Evolutionary conservation across 345 rosid species (phyloP), one percentile per base, ranked within the genome.

Genomic region (Barbarea vulgaris): DNA sequence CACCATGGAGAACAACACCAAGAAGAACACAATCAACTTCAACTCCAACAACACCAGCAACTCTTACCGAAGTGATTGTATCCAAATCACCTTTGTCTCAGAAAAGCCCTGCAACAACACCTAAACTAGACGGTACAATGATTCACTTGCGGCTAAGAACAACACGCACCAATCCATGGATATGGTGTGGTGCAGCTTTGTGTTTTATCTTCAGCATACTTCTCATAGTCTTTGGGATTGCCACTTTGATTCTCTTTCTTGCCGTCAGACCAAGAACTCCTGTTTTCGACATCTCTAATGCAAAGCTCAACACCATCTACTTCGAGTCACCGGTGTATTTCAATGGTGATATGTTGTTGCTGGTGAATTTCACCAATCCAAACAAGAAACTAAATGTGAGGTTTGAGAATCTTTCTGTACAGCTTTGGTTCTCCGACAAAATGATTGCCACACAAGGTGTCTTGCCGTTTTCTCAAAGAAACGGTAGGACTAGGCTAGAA

Each of bases 281-380:
- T 13, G 58, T 67, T 44, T 94, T 91, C 46, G 98, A 94, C 79
- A 87, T 85, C 62, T 81, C 93, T 0, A 81, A 81, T 10, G 97
- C 93, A 39, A 85, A 70, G 52, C 93, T 94, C 80, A 94, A 79
- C 79, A 83, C 75, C 44, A 76, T 91, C 79, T 87, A 84, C 91
- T 88, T 94, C 30, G 97, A 88, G 62, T 84, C 97, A 3, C 93
- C 92, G 0, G 89, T 83, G 69, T 90, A 84, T 79, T 87, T 94
- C 85, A 94, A 90, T 0, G 96, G 96, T 3, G 92, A 94, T 52
- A 69, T 94, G 64, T 77, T 84, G 72, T 77, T 91, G 76, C 80
- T 84, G 3, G 86, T 85, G 14, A 90, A 90, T 46, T 88, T 91
- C 74, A 84, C 96, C 67, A 94, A 94, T 74, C 97, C 93, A 11